Evolutionary conservation across 768 basidiomycete species (phyloP).

Genomic region (Rhodotorula diobovata): DNA sequence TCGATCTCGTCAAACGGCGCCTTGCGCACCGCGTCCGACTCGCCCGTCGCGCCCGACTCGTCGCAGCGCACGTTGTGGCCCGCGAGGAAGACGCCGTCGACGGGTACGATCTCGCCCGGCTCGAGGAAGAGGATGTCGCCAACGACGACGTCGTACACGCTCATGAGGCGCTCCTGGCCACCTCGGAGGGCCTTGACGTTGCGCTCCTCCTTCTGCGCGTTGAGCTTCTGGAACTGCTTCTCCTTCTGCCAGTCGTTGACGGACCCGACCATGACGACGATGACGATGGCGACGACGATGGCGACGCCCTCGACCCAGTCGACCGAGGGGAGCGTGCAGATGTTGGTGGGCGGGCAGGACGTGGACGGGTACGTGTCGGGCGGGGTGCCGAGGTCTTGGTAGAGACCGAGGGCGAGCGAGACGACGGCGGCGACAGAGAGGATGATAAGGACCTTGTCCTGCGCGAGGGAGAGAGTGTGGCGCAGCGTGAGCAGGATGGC

Average conservation of each 20-base stretch:
- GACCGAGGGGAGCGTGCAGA: conserved; percentile 63
- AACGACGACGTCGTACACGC: conserved; percentile 84
- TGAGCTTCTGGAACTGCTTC: conserved; percentile 83
- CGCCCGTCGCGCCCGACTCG: conserved; percentile 93
- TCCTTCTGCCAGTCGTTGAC: conserved; percentile 99
- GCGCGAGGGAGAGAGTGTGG: conserved; percentile 41
- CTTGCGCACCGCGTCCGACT: conserved; percentile 93
- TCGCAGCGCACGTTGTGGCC: conserved; percentile 95
- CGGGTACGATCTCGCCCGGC: conserved; percentile 92
- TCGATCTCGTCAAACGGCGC: conserved; percentile 62
- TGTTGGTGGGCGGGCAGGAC: conserved; percentile 25
- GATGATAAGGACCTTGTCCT: conserved; percentile 86
- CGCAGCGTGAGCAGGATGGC: too few relatives aligned
- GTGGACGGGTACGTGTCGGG: conserved; percentile 50
- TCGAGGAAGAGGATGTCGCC: conserved; percentile 88
- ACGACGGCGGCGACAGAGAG: conserved; percentile 87
- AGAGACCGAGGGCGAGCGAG: conserved; percentile 87
- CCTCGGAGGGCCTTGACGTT: conserved; percentile 75
- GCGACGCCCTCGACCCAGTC: conserved; percentile 88
- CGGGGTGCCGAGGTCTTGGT: conserved; percentile 80
- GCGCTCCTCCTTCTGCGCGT: conserved; percentile 52
- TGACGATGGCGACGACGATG: conserved; percentile 54
- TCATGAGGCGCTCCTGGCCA: conserved; percentile 65
- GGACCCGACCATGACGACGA: conserved; percentile 73
- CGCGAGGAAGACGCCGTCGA: conserved; percentile 86